Conservation (phyloP, 2,329 filamentous ascomycete species). For the Pyrenophora graminea region DNA sequence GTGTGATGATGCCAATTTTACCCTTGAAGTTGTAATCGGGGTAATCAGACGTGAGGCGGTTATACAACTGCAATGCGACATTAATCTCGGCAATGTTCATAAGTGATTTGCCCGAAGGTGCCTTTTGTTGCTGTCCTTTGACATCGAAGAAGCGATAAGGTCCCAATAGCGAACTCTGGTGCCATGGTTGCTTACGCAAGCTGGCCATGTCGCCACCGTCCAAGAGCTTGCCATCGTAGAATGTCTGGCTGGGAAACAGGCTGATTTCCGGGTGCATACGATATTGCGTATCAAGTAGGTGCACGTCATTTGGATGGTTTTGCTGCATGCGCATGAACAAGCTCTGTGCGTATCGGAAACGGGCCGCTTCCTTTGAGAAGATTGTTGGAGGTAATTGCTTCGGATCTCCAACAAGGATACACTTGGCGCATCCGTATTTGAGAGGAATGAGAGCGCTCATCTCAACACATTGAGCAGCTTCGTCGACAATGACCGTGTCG, state of each 20-base stretch:
- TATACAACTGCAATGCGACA: constrained; percentile 83
- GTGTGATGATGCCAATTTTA: constrained; percentile 96
- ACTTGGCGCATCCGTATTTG: constrained; percentile 96
- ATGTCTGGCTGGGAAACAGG: constrained; percentile 82
- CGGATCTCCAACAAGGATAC: constrained; percentile 94
- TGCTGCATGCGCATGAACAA: constrained; percentile 98
- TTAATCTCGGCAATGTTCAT: constrained; percentile 87
- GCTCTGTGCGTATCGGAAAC: constrained; percentile 95
- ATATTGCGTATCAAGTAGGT: constrained; percentile 96
- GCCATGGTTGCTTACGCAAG: constrained; percentile 82
- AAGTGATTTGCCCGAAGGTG: constrained; percentile 83
- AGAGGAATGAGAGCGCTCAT: constrained; percentile 93
- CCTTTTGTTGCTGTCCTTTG: constrained; percentile 79
- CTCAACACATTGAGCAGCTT: constrained; percentile 97
- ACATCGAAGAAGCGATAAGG: constrained; percentile 99
- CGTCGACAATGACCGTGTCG: constrained; percentile 97
- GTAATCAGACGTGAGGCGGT: constrained; percentile 74
- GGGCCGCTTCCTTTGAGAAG: constrained; percentile 87
- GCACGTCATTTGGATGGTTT: constrained; percentile 84
- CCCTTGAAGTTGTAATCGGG: constrained; percentile 70
- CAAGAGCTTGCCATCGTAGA: constrained; percentile 86
- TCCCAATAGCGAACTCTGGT: constrained; percentile 76
- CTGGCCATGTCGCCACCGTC: constrained; percentile 83
- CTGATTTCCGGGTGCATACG: constrained; percentile 99
- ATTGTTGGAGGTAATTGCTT: constrained; percentile 97